Evolutionary conservation across 2,329 filamentous ascomycete species (phyloP), one percentile per base, ranked within the genome.

Genomic region (Xylariaceae sp.): DNA sequence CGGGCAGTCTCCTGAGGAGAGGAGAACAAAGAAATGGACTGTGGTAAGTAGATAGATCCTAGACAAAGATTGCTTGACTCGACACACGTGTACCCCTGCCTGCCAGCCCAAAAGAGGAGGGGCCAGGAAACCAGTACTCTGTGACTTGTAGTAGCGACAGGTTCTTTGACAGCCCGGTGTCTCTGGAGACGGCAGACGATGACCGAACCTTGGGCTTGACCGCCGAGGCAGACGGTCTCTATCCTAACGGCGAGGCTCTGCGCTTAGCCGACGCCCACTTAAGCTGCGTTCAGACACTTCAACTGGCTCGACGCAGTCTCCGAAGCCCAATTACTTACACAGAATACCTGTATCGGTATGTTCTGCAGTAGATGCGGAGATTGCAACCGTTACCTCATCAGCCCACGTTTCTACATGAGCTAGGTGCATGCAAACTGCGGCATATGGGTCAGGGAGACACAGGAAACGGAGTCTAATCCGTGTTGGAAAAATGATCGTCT

Each of bases 61-160:
- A 64, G 65, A 63, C 63, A 65, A 61, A 67, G 63, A 69, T 72
- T 70, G 66, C 70, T 74, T 73, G 77, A 81, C 77, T 80, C 77
- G 77, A 76, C 75, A 78, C 75, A 79, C 73, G 75, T 79, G 75
- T 75, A 72, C 61, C 64, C 62, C 62, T 66, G 61, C 55, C 55
- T 62, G 38, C 53, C 56, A 60, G 56, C 56, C 51, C 55, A 54
- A 58, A 54, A 58, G 51, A 54, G 55, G 54, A 49, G 58, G 57
- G 50, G 46, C 19, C 38, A 31, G 38, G 50, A 47, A 38, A 34
- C 14, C 13, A 45, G 31, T 31, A 44, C 49, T 39, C 51, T 42
- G 51, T 62, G 53, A 56, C 54, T 48, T 55, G 52, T 59, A 55
- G 44, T 42, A 39, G 53, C 48, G 55, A 60, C 51, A 53, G 45